Base-by-base conservation (phyloP, 805 yeast species). In the Lachancea waltii region DNA sequence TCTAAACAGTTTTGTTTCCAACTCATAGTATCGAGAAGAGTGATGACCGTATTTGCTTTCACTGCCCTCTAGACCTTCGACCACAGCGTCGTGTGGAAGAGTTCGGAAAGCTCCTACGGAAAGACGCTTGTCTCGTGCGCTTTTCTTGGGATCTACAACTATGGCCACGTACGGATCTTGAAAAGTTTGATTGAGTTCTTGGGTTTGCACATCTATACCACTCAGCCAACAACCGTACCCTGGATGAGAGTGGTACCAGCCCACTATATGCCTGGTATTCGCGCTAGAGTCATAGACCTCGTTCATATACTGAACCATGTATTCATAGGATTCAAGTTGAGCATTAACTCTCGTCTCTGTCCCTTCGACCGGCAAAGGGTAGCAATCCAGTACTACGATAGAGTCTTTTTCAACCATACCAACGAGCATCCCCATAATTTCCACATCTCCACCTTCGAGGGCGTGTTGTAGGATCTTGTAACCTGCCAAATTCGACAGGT, bases 241-340 rank as follows among this genome's bases (percentile, higher is more conserved):
- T 0, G 98, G 98, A 60, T 90, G 98, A 70, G 97, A 86, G 60
- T 90, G 98, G 62, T 92, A 90, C 98, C 98, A 90, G 7, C 98
- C 98, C 11, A 92, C 85, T 16, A 90, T 82, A 48, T 83, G 73
- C 45, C 83, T 81, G n/a, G 56, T 43, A n/a, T 73, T 59, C 1
- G 75, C 75, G 64, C 18, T 64, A 60, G 52, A 74, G 73, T 44
- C 75, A 58, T 29, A 70, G 65, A 56, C 44, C 23, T 53, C 61
- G 38, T 79, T 79, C 36, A 84, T 64, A 58, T 84, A 87, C 43
- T 77, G 80, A 1, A 89, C 92, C 95, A 92, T 89, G 57, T 81
- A 92, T 58, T 90, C 97, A 59, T 89, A 89, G 0, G 94, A 95
- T 54, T 90, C 97, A 13, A 79, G 78, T 53, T 84, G 87, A 0